Evolutionary conservation across 805 yeast species (phyloP).

Genomic region (Wickerhamomyces pijperi): DNA sequence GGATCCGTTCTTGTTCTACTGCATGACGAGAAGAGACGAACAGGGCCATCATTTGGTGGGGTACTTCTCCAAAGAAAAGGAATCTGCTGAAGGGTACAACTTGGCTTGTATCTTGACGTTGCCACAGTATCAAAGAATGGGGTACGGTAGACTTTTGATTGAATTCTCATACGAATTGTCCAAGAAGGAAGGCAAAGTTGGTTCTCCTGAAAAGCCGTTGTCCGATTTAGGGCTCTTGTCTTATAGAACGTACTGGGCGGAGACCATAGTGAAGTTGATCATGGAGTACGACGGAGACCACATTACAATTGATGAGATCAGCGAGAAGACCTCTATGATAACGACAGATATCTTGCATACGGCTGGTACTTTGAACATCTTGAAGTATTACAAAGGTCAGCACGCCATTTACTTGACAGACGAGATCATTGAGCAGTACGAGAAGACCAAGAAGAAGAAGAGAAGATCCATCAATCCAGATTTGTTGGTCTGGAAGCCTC

Average conservation of each 20-base stretch:
- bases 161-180: conserved; percentile 91
- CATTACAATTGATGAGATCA: conserved; percentile 82
- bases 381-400: conserved; percentile 90
- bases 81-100: conserved; percentile 87
- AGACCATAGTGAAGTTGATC: conserved; percentile 63
- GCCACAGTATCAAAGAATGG: conserved; percentile 94
- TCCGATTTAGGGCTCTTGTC: conserved; percentile 90
- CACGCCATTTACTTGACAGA: conserved; percentile 82
- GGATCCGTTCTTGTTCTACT: conserved; percentile 91
- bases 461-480: conserved; percentile 66
- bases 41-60: conserved; percentile 95
- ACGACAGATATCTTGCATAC: conserved; percentile 93
- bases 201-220: conserved; percentile 95
- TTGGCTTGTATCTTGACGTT: conserved; percentile 94
- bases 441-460: conserved; percentile 53
- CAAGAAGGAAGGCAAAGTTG: conserved; percentile 78
- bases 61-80: conserved; percentile 93
- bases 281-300: conserved; percentile 43
- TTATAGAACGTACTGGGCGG: conserved; percentile 95
- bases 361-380: conserved; percentile 78
- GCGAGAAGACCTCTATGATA: conserved; percentile 84
- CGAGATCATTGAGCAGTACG: conserved; percentile 67
- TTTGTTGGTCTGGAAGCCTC: conserved; percentile 84
- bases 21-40: conserved; percentile 86
- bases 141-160: conserved; percentile 84